phyloP scores from a whole-genome alignment of 352 stramenopile species.

The Globisporangium apiculatum region DNA sequence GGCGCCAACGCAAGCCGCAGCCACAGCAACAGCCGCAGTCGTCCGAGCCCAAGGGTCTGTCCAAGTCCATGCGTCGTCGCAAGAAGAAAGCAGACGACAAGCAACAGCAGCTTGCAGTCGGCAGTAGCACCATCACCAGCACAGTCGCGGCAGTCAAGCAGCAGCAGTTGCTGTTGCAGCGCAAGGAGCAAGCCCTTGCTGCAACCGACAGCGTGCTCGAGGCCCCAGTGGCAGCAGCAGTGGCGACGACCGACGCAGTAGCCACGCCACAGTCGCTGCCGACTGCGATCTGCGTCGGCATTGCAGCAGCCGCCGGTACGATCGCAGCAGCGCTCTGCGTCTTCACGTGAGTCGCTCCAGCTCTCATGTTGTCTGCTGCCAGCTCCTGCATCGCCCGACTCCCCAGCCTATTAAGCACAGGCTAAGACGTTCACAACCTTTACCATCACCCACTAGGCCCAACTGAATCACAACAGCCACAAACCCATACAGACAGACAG shows the following conservation, averaged over 20 bases:
- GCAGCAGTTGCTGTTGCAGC: conserved; percentile 6
- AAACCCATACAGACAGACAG: background rate
- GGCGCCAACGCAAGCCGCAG: background rate
- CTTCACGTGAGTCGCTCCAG: conserved; percentile 26
- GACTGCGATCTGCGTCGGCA: conserved; percentile 35
- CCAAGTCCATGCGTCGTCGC: conserved; percentile 20
- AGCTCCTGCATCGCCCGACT: background rate
- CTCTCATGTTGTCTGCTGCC: background rate
- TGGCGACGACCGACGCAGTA: background rate
- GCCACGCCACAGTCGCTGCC: conserved; percentile 21
- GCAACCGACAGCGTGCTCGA: conserved; percentile 9
- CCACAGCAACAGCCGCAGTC: background rate
- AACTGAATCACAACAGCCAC: background rate
- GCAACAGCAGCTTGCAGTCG: conserved; percentile 10
- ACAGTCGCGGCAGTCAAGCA: background rate
- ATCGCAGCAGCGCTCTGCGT: conserved; percentile 53
- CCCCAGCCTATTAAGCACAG: background rate
- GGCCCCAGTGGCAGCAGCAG: conserved; percentile 1
- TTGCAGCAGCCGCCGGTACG: conserved; percentile 48
- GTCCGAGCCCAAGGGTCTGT: conserved; percentile 2
- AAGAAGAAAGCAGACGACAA: conserved; percentile 36
- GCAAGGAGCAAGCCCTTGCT: background rate
- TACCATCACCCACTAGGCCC: too few species aligned
- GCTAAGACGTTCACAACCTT: too few species aligned
- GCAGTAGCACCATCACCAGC: too few species aligned